Conservation (phyloP, 306 rosid species). For the Acmispon strigosus region DNA sequence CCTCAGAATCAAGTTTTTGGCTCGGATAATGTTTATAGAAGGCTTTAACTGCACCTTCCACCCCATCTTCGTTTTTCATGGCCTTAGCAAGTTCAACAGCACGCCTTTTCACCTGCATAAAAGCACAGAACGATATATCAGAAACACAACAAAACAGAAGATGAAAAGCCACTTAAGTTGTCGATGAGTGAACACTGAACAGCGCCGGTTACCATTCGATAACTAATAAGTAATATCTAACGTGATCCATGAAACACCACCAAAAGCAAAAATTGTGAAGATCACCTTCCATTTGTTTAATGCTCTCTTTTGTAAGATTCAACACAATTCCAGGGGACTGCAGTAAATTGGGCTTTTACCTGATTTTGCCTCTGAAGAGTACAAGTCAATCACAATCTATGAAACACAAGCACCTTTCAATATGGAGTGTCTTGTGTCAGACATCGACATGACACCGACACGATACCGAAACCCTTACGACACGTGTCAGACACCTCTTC, state of each 20-base stretch:
- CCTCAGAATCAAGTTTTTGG: neutral
- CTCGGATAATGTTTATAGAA: conserved; percentile 62
- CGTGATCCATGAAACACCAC: neutral
- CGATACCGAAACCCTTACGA: no score
- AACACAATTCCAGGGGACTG: neutral
- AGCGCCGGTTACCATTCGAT: neutral
- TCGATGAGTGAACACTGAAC: neutral
- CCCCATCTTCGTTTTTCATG: conserved; percentile 85
- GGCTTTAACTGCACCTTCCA: conserved; percentile 67
- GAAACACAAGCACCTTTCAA: no score
- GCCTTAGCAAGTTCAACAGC: conserved; percentile 62
- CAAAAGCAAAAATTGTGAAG: neutral
- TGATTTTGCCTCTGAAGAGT: neutral
- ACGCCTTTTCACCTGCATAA: conserved; percentile 57
- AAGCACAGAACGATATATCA: neutral
- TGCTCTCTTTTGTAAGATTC: neutral
- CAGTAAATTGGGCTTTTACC: neutral
- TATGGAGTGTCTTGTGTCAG: no score
- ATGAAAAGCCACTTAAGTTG: neutral
- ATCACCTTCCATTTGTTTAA: neutral
- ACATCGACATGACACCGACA: no score
- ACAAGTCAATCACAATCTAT: no score
- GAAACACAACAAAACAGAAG: neutral
- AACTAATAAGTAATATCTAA: neutral
- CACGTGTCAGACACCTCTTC: no score